Evolutionary conservation across 345 rosid genomes (phyloP).

Genomic region (Aegle marmelos): DNA sequence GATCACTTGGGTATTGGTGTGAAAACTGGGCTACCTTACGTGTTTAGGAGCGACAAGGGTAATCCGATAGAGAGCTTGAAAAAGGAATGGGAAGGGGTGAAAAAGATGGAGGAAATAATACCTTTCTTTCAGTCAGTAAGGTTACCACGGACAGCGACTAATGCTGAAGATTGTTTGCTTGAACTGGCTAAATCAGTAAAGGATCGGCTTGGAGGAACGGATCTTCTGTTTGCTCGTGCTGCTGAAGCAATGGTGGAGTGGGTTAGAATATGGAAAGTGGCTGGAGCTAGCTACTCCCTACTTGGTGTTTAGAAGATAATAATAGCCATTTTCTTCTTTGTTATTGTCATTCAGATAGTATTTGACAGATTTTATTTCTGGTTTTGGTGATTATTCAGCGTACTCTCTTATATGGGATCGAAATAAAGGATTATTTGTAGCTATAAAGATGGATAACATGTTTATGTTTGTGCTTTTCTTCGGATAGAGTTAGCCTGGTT

Average conservation of each 20-base stretch:
- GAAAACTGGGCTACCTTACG: slow-evolving; percentile 84
- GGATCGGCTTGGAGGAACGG: slow-evolving; percentile 54
- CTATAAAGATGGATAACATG: neutral
- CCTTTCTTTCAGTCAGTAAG: slow-evolving; percentile 76
- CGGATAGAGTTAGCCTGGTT: neutral
- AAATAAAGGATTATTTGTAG: slow-evolving; percentile 1
- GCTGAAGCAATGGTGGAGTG: slow-evolving; percentile 75
- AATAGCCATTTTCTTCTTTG: neutral
- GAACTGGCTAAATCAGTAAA: slow-evolving; percentile 66
- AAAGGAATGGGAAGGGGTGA: slow-evolving; percentile 97
- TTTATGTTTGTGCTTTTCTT: neutral
- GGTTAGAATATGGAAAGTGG: slow-evolving; percentile 68
- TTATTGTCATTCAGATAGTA: neutral
- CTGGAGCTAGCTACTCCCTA: slow-evolving; percentile 34
- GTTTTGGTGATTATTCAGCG: neutral
- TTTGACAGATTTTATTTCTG: neutral
- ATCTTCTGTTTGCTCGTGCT: slow-evolving; percentile 67
- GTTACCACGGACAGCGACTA: slow-evolving; percentile 49
- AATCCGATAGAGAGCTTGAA: slow-evolving; percentile 74
- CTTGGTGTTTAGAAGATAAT: slow-evolving; percentile 10
- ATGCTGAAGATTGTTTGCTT: slow-evolving; percentile 62
- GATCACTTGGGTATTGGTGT: slow-evolving; percentile 88
- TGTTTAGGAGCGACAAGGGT: slow-evolving; percentile 88
- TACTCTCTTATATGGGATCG: neutral
- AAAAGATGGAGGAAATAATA: slow-evolving; percentile 86